Evolutionary conservation across 352 stramenopile genomes (phyloP).

Genomic region (Globisporangium alternatum): DNA sequence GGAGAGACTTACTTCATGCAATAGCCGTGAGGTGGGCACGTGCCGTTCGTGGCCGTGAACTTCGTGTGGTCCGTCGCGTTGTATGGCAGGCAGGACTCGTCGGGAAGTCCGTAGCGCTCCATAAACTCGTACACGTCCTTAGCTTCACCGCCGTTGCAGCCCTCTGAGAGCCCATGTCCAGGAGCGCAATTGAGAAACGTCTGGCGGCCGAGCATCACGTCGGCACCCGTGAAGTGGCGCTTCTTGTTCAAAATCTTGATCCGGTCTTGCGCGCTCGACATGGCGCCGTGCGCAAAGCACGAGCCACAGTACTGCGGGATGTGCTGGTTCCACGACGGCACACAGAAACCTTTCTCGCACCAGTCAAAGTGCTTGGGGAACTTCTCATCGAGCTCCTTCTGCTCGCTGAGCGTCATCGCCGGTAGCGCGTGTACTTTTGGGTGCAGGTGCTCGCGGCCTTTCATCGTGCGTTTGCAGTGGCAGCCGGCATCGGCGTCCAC

Average conservation of each 20-base stretch:
- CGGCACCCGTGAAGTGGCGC: slow-evolving; percentile 49
- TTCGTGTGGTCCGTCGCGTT: slow-evolving; percentile 84
- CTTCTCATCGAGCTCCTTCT: slow-evolving; percentile 27
- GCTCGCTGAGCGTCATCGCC: slow-evolving; percentile 36
- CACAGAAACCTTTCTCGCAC: slow-evolving; percentile 77
- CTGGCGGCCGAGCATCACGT: slow-evolving; percentile 78
- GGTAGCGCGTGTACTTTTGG: slow-evolving; percentile 40
- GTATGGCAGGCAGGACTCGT: slow-evolving; percentile 81
- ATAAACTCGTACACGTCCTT: slow-evolving; percentile 83
- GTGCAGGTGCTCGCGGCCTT: slow-evolving; percentile 68
- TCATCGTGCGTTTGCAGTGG: slow-evolving; percentile 69
- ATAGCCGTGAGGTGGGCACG: slow-evolving; percentile 69
- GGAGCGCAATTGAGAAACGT: slow-evolving; percentile 83
- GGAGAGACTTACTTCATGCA: slow-evolving; percentile 75
- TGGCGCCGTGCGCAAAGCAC: slow-evolving; percentile 75
- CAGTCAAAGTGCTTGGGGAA: slow-evolving; percentile 87
- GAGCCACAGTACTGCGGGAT: slow-evolving; percentile 87
- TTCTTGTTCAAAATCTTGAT: slow-evolving; percentile 83
- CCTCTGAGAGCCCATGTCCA: slow-evolving; percentile 57
- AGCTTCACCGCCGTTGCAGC: slow-evolving; percentile 71
- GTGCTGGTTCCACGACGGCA: slow-evolving; percentile 85
- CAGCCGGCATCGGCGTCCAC: slow-evolving; percentile 26
- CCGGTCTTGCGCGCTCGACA: slow-evolving; percentile 72
- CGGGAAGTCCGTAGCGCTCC: slow-evolving; percentile 61
- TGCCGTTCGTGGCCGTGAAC: slow-evolving; percentile 60